Conservation (phyloP, 2,329 filamentous ascomycete species). For the Lecanicillium sp. region DNA sequence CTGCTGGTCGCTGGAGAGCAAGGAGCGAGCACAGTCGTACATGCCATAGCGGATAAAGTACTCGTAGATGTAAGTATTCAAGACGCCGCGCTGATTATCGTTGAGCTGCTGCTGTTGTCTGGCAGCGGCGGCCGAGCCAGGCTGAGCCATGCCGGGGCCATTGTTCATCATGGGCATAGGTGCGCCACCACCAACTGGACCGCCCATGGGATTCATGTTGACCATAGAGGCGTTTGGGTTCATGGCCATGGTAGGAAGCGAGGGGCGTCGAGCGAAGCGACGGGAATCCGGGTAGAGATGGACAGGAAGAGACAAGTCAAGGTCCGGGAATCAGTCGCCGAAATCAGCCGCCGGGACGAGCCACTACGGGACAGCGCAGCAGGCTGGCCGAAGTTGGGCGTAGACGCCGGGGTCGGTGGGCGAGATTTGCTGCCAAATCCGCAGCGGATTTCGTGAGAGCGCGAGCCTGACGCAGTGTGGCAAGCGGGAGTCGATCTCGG, state of each 20-base stretch:
- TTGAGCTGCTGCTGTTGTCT: slow-evolving; percentile 32
- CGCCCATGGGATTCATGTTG: slow-evolving; percentile 61
- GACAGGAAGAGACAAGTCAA: slow-evolving; percentile 12
- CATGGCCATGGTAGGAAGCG: slow-evolving; percentile 30
- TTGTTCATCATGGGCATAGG: slow-evolving; percentile 63
- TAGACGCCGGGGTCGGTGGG: slow-evolving; percentile 16
- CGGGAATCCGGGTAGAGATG: slow-evolving; percentile 6
- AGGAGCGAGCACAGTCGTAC: slow-evolving; percentile 70
- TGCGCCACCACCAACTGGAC: slow-evolving; percentile 48
- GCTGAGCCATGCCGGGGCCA: slow-evolving; percentile 30
- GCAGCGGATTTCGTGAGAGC: too few species aligned
- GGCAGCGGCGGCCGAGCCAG: slow-evolving; percentile 19
- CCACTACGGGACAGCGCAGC: slow-evolving; percentile 24
- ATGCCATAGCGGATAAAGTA: slow-evolving; percentile 83
- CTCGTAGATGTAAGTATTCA: slow-evolving; percentile 87
- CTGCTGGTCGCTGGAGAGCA: slow-evolving; percentile 58
- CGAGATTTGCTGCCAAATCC: not conserved
- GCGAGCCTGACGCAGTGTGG: too few species aligned
- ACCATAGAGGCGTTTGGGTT: slow-evolving; percentile 58
- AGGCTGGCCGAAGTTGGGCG: slow-evolving; percentile 24
- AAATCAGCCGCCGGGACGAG: slow-evolving; percentile 23
- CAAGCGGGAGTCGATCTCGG: too few species aligned
- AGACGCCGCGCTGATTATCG: slow-evolving; percentile 43
- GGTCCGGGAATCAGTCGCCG: slow-evolving; percentile 14
- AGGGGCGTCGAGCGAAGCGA: slow-evolving; percentile 1